Base-by-base conservation (phyloP, 768 basidiomycete genomes). In the Calvatia gigantea region DNA sequence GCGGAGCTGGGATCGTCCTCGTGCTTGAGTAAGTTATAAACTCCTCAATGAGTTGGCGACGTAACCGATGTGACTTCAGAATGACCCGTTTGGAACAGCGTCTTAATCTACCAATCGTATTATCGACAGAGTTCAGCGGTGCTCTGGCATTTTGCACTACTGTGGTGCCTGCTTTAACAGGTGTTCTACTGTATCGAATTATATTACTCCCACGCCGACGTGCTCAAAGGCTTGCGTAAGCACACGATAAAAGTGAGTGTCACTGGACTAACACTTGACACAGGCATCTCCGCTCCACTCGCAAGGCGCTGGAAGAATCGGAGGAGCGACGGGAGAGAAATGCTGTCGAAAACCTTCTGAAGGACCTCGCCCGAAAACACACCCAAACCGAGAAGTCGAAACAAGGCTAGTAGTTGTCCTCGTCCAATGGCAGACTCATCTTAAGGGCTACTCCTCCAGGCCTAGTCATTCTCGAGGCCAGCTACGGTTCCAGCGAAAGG, bases 391-490 rank as follows among this genome's bases (percentile, higher is more conserved):
- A 95, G 69, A 78, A 76, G 58, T 75, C 77, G 21, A 83, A 78
- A 69, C 82, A 83, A 74, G 91, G 91, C 87, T 67, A 51, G 70
- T 60, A 38, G 25, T 11, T 23, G 19, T 27, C 33, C 4, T 35
- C 19, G 50, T 43, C 28, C 8, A 25, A 44, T 21, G 49, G 41
- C 19, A 32, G 41, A 39, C 46, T 51, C 37, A 58, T 32, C 29
- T 60, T 56, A 65, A 62, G n/a, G 41, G 33, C 51, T 51, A 35
- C 50, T 23, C 51, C 43, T n/a, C 50, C 60, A 92, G 90, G 91
- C 51, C 75, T 95, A 41, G 78, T 95, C 57, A 82, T 96, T 63
- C 65, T 85, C 60, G 83, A 86, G 57, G 93, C 91, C 19, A 77
- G 71, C 7, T 94, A 93, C 68, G 87, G 88, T 15, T 76, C 82